A percentile compares a stretch with the other conserved stretches of the same genome.
Conservation (phyloP, 1,284 basidiomycete genomes). For the Mrakiaceae sp. region DNA sequence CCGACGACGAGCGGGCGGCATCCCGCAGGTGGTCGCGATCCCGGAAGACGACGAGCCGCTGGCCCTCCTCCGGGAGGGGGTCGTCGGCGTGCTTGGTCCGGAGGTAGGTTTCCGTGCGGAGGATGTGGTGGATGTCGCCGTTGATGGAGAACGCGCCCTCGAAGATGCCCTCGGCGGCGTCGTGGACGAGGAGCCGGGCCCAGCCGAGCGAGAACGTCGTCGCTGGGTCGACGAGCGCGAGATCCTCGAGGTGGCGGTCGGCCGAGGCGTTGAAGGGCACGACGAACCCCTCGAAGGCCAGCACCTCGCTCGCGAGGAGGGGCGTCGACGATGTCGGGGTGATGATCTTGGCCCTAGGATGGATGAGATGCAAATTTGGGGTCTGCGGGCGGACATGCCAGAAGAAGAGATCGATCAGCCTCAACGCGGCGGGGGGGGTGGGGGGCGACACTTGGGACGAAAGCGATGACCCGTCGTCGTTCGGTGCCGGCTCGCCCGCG, state of each 20-base stretch:
- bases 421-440: slow-evolving; percentile 19
- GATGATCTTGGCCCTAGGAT: slow-evolving; percentile 58
- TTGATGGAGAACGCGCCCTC: slow-evolving; percentile 43
- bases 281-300: slow-evolving; percentile 29
- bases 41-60: slow-evolving; percentile 29
- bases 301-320: slow-evolving; percentile 40
- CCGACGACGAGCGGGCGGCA: slow-evolving; percentile 9
- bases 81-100: slow-evolving; percentile 46
- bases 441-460: background rate
- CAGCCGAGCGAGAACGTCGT: slow-evolving; percentile 25
- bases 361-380: slow-evolving; percentile 63
- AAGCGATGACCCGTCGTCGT: background rate
- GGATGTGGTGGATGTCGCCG: slow-evolving; percentile 21
- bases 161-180: slow-evolving; percentile 40
- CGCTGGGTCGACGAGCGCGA: background rate
- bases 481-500: background rate
- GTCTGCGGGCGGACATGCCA: slow-evolving; percentile 42
- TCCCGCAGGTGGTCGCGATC: slow-evolving; percentile 42
- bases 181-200: slow-evolving; percentile 22
- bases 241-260: slow-evolving; percentile 49
- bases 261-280: slow-evolving; percentile 30
- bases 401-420: slow-evolving; percentile 23
- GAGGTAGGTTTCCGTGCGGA: slow-evolving; percentile 44
- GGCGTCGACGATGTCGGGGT: slow-evolving; percentile 41
- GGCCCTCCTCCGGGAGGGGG: slow-evolving; percentile 36